Conservation (phyloP, 129 eudicot species). For the Pittosporum tobira region DNA sequence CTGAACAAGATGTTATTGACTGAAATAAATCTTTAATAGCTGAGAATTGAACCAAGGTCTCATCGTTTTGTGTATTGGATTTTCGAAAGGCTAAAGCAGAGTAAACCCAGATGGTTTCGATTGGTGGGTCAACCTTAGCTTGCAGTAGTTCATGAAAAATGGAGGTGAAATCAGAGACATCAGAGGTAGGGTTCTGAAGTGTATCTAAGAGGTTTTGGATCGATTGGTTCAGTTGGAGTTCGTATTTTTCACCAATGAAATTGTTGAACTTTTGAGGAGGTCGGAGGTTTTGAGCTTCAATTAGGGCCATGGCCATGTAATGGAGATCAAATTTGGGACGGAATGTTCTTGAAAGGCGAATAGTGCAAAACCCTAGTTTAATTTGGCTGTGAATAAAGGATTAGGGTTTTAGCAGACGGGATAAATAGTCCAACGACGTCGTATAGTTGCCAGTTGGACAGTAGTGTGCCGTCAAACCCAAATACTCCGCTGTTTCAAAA, state of each 20-base stretch:
- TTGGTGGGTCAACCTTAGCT: constrained; percentile 41
- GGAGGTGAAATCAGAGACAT: constrained; percentile 27
- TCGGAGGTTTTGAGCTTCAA: constrained; percentile 17
- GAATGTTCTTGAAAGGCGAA: background rate
- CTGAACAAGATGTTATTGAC: constrained; percentile 37
- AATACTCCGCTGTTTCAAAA: no score
- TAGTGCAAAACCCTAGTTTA: constrained; percentile 32
- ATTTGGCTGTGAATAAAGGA: constrained; percentile 2
- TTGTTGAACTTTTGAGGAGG: constrained; percentile 16
- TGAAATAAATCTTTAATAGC: constrained; percentile 50
- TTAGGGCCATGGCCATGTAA: constrained; percentile 24
- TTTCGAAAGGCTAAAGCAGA: constrained; percentile 34
- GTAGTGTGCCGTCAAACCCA: no score
- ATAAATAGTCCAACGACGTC: no score
- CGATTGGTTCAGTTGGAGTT: constrained; percentile 33
- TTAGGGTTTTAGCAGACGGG: constrained; percentile 30
- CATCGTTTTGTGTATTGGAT: constrained; percentile 23
- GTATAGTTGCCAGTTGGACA: no score
- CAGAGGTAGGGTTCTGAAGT: constrained; percentile 21
- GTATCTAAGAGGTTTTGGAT: constrained; percentile 43
- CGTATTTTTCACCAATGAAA: constrained; percentile 40
- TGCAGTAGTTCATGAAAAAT: constrained; percentile 46
- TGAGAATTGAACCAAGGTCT: constrained; percentile 28
- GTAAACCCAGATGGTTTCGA: constrained; percentile 69
- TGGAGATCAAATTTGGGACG: background rate